Evolutionary conservation across 768 basidiomycete species (phyloP).

Genomic region (Galerina marginata): DNA sequence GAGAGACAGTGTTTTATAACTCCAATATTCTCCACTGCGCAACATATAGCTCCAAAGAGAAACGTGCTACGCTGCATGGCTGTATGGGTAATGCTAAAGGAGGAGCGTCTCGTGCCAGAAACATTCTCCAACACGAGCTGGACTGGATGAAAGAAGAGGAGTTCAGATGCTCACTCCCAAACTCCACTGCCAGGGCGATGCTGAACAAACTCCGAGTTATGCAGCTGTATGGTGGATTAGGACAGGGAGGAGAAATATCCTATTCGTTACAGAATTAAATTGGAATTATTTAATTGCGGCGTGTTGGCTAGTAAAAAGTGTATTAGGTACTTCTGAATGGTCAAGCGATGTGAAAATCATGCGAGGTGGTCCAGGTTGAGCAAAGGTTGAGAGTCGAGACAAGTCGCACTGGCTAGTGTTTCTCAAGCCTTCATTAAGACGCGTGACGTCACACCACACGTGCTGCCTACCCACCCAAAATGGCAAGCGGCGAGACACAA

Average conservation of each 20-base stretch:
- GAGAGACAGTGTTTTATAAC: constrained; percentile 83
- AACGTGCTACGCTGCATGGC: constrained; percentile 73
- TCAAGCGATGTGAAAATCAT: too few species aligned
- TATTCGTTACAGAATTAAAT: constrained; percentile 20
- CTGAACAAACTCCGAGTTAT: constrained; percentile 61
- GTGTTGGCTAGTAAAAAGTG: too few species aligned
- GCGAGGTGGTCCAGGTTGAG: too few species aligned
- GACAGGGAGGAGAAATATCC: not conserved
- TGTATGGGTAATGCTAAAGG: constrained; percentile 68
- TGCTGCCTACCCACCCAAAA: too few species aligned
- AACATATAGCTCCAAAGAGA: constrained; percentile 53
- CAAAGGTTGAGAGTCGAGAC: too few species aligned
- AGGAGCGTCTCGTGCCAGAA: constrained; percentile 67
- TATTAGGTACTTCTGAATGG: too few species aligned
- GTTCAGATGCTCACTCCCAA: constrained; percentile 51
- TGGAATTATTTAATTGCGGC: too few species aligned
- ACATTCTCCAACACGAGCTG: constrained; percentile 77
- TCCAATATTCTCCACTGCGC: constrained; percentile 81
- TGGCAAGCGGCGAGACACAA: too few species aligned
- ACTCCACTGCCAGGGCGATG: constrained; percentile 56
- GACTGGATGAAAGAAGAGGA: constrained; percentile 65
- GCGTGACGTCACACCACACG: too few species aligned
- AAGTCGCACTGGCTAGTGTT: too few species aligned
- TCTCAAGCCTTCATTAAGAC: too few species aligned
- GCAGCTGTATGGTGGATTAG: constrained; percentile 40